Conservation (phyloP, 768 basidiomycete genomes). For the Tubosaeta brunneosetosa region DNA sequence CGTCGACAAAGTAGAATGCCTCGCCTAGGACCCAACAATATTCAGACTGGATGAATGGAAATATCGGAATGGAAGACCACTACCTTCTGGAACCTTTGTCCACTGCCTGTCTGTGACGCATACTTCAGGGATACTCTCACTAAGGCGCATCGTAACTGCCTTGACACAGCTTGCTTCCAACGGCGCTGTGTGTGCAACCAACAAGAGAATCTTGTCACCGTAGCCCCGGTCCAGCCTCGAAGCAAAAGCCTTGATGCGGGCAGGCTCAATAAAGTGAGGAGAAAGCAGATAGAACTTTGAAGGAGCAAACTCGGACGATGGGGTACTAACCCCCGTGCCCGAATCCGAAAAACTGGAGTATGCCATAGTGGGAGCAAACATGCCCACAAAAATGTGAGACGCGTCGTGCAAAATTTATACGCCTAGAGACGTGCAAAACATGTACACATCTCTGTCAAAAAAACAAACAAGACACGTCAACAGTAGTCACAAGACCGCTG, state of each 20-base stretch:
- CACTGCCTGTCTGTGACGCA: slow-evolving; percentile 6
- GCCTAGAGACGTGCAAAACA: slow-evolving; percentile 17
- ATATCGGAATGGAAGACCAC: not conserved
- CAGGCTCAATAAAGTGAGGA: slow-evolving; percentile 11
- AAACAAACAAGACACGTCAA: slow-evolving; percentile 1
- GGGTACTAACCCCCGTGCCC: slow-evolving; percentile 21
- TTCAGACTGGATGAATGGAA: not conserved
- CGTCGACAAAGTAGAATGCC: slow-evolving; percentile 18
- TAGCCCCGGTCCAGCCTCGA: slow-evolving; percentile 26
- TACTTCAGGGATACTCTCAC: slow-evolving; percentile 11
- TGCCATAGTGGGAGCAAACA: slow-evolving; percentile 15
- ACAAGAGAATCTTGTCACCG: slow-evolving; percentile 24
- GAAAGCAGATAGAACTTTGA: slow-evolving; percentile 23
- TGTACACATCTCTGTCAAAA: slow-evolving; percentile 8
- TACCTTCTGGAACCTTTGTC: slow-evolving; percentile 22
- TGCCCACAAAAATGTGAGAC: slow-evolving; percentile 5
- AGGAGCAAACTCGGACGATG: slow-evolving; percentile 20
- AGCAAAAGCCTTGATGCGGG: slow-evolving; percentile 13
- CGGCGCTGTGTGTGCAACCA: slow-evolving; percentile 12
- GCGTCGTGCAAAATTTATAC: slow-evolving; percentile 20
- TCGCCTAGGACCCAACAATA: not conserved
- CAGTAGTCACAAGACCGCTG: not conserved
- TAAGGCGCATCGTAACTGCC: slow-evolving; percentile 6
- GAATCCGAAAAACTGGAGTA: slow-evolving; percentile 13
- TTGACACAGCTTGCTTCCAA: slow-evolving; percentile 10